Base-by-base conservation (phyloP, 73 alveolate genomes). In the Stentor coeruleus region DNA sequence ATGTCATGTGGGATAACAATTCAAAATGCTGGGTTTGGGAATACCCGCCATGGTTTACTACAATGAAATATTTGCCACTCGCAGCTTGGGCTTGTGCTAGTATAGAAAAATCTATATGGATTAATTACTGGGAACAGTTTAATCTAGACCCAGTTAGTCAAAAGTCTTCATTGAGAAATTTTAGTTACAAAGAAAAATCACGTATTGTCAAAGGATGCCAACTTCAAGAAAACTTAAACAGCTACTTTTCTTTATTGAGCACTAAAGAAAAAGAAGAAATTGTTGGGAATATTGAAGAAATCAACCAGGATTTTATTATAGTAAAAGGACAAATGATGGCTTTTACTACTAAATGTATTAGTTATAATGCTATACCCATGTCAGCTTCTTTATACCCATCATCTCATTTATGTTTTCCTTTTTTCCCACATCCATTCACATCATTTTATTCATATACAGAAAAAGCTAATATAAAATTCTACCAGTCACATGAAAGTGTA, bases 41-140 rank as follows among this genome's bases (percentile, higher is more conserved):
- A 33, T 33, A 33, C 2, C 81, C 81, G 20, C 35, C 59, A 15
- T 66, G 81, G 81, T 33, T 66, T 57, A 20, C 73, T n/a, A 20
- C 73, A 1, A 66, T n/a, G 35, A 30, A 20, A 15, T 28, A 66
- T 28, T 15, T 15, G 1, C 20, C 59, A 30, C 30, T 66, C n/a
- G 81, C 81, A 66, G n/a, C 49, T 0, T 66, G 81, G 81, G 81
- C 30, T 66, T 66, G 59, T 0, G 81, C 81, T 0, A n/a, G 38
- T 1, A 15, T 66, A 30, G 81, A 66, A 36, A 66, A 30, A 66
- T 20, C 81, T 1, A 66, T 66, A 0, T 66, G 81, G 35, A 66
- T 36, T 20, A 66, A 30, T 20, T 66, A 15, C 35, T 66, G 81
- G 49, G 30, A 15, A 14, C 38, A 14, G n/a, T 30, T 15, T 66